Percentiles rank a stretch among this genome's conserved stretches.
phyloP scores from a whole-genome alignment of 2,329 filamentous ascomycete genomes.

The Penicillium sp. region DNA sequence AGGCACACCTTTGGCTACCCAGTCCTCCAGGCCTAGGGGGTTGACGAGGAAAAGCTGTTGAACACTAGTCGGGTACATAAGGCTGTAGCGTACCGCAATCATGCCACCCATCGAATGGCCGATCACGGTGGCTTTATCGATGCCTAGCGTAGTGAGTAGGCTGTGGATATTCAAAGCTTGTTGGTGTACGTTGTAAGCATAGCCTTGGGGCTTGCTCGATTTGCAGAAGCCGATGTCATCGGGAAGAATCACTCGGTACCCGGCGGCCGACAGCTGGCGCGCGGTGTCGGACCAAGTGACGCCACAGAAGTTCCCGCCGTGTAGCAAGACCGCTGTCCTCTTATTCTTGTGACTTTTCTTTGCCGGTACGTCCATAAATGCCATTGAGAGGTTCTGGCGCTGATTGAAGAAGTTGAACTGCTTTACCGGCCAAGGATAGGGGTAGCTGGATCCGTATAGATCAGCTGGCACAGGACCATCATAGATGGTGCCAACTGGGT shows the following conservation, averaged over 20 bases:
- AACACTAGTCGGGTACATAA: constrained; percentile 12
- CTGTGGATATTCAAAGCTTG: constrained; percentile 15
- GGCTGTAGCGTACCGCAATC: constrained; percentile 16
- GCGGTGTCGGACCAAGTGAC: constrained; percentile 16
- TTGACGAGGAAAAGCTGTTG: constrained; percentile 14
- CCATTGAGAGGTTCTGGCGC: constrained; percentile 15
- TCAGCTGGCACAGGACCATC: constrained; percentile 8
- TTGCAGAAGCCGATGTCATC: constrained; percentile 20
- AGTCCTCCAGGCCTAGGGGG: constrained; percentile 14
- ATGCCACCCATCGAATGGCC: constrained; percentile 18
- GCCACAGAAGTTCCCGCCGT: constrained; percentile 15
- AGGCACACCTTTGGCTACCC: constrained; percentile 14
- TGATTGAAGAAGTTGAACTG: constrained; percentile 17
- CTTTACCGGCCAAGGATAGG: constrained; percentile 16
- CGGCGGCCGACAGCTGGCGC: constrained; percentile 9
- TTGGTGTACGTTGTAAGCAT: constrained; percentile 13
- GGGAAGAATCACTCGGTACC: constrained; percentile 16
- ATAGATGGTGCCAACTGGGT: constrained; percentile 13
- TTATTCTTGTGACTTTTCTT: not conserved
- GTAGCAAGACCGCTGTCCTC: constrained; percentile 11
- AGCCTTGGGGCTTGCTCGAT: constrained; percentile 16
- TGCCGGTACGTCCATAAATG: constrained; percentile 13
- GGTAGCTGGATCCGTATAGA: constrained; percentile 11
- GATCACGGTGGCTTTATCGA: constrained; percentile 10
- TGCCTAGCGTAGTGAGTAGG: constrained; percentile 10